phyloP scores from a whole-genome alignment of 2,329 filamentous ascomycete species.

The Colletotrichum shisoi region DNA sequence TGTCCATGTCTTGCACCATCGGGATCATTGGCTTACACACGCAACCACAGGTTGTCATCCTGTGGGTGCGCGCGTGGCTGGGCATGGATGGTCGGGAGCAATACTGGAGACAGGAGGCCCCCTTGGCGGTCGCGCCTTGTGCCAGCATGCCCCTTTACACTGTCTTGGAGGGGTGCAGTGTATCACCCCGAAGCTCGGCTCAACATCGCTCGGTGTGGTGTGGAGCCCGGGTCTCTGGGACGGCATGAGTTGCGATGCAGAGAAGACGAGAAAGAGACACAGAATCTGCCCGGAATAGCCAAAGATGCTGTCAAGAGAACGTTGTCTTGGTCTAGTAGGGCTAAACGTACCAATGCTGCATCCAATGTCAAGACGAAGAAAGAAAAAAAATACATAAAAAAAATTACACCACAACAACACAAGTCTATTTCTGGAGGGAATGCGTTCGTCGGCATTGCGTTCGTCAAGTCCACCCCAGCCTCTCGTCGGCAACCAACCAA shows the following conservation, averaged over 20 bases:
- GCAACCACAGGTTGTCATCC: conserved; percentile 13
- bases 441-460: too few relatives aligned
- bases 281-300: conserved; percentile 19
- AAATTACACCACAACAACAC: not conserved
- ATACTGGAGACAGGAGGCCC: conserved; percentile 22
- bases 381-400: not conserved
- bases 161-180: conserved; percentile 13
- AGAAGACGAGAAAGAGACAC: not conserved
- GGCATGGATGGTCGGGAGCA: conserved; percentile 5
- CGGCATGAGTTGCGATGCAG: conserved; percentile 1
- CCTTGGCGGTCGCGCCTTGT: conserved; percentile 13
- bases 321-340: conserved; percentile 21
- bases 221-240: conserved; percentile 5
- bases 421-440: not conserved
- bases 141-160: not conserved
- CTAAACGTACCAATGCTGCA: conserved; percentile 30
- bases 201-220: conserved; percentile 21
- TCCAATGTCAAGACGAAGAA: conserved; percentile 31
- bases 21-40: conserved; percentile 1
- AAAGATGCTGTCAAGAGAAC: conserved; percentile 24
- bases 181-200: conserved; percentile 36
- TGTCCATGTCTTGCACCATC: conserved; percentile 25
- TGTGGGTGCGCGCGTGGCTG: not conserved
- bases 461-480: too few relatives aligned
- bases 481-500: too few relatives aligned